Conservation (phyloP, 2,329 filamentous ascomycete species). For the Acephala macrosclerotiorum region DNA sequence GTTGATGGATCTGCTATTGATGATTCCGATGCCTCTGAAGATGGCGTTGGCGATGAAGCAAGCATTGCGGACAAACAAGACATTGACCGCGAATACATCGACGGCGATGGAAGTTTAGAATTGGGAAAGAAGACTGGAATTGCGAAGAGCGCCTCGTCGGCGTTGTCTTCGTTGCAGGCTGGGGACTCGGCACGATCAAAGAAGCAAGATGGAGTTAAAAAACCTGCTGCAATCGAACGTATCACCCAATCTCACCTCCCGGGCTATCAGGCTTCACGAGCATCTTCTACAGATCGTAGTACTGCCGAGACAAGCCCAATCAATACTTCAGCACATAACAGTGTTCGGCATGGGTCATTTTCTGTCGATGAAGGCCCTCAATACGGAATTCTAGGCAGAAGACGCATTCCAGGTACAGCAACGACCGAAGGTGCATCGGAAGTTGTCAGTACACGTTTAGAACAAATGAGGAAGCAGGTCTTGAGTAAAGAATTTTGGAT, state of each 20-base stretch:
- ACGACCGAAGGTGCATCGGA: slow-evolving; percentile 64
- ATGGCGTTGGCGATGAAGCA: slow-evolving; percentile 23
- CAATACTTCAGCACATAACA: slow-evolving; percentile 65
- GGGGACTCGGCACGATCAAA: slow-evolving; percentile 43
- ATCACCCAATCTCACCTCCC: slow-evolving; percentile 54
- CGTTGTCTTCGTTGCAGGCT: slow-evolving; percentile 40
- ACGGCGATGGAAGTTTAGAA: slow-evolving; percentile 37
- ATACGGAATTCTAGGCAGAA: slow-evolving; percentile 53
- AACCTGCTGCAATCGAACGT: slow-evolving; percentile 45
- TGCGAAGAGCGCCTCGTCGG: slow-evolving; percentile 40
- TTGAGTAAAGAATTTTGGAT: slow-evolving; percentile 98
- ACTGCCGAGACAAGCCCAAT: slow-evolving; percentile 64
- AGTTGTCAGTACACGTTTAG: slow-evolving; percentile 65
- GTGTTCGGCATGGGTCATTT: slow-evolving; percentile 64
- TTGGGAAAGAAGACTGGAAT: slow-evolving; percentile 43
- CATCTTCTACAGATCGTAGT: slow-evolving; percentile 65
- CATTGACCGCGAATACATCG: slow-evolving; percentile 24
- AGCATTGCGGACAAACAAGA: slow-evolving; percentile 8
- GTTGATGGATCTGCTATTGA: slow-evolving; percentile 28
- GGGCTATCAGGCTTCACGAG: slow-evolving; percentile 57
- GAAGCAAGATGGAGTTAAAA: slow-evolving; percentile 42
- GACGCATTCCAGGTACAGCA: slow-evolving; percentile 63
- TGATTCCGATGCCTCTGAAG: slow-evolving; percentile 35
- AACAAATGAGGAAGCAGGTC: slow-evolving; percentile 83
- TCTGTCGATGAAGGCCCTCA: slow-evolving; percentile 48